These are phyloP conservation scores for Ophiocordyceps australis DNA, from an alignment of 2,329 filamentous ascomycete species.

Conservation along the genomic window DNA sequence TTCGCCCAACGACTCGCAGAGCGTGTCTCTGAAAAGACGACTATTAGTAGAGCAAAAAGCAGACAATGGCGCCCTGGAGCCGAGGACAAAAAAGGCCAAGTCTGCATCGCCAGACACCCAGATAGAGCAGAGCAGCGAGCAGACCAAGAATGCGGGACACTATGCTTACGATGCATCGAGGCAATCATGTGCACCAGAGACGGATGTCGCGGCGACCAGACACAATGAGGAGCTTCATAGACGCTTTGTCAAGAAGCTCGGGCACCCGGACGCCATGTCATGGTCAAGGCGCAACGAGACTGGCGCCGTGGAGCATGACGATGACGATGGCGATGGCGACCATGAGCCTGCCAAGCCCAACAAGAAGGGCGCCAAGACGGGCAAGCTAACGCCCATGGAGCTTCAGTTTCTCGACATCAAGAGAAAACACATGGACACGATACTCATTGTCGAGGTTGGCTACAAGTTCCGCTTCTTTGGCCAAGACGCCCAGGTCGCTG, in stretches of 20 bases:
- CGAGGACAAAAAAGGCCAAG: slow-evolving; percentile 22
- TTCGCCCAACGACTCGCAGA: slow-evolving; percentile 10
- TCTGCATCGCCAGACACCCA: slow-evolving; percentile 18
- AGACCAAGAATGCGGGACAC: slow-evolving; percentile 30
- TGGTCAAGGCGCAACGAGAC: slow-evolving; percentile 41
- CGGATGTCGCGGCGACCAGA: slow-evolving; percentile 30
- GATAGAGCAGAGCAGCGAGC: slow-evolving; percentile 18
- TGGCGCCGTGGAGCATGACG: slow-evolving; percentile 35
- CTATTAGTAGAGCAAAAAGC: no score
- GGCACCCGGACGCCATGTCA: slow-evolving; percentile 65
- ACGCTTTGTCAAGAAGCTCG: slow-evolving; percentile 80
- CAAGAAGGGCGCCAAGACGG: slow-evolving; percentile 53
- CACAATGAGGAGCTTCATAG: slow-evolving; percentile 57
- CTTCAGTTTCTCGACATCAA: slow-evolving; percentile 90
- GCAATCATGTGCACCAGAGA: slow-evolving; percentile 32
- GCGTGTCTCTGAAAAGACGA: slow-evolving; percentile 27
- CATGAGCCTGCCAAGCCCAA: slow-evolving; percentile 31
- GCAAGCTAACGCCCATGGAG: slow-evolving; percentile 88
- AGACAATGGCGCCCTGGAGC: slow-evolving; percentile 21
- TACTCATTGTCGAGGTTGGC: slow-evolving; percentile 86
- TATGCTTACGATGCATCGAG: slow-evolving; percentile 30
- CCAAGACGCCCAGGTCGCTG: slow-evolving; percentile 77
- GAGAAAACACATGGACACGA: slow-evolving; percentile 69
- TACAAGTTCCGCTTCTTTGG: slow-evolving; percentile 98
- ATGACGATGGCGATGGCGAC: slow-evolving; percentile 32